Evolutionary conservation across 2,329 filamentous ascomycete species (phyloP).

Genomic region (Incumbomyces delicatus): DNA sequence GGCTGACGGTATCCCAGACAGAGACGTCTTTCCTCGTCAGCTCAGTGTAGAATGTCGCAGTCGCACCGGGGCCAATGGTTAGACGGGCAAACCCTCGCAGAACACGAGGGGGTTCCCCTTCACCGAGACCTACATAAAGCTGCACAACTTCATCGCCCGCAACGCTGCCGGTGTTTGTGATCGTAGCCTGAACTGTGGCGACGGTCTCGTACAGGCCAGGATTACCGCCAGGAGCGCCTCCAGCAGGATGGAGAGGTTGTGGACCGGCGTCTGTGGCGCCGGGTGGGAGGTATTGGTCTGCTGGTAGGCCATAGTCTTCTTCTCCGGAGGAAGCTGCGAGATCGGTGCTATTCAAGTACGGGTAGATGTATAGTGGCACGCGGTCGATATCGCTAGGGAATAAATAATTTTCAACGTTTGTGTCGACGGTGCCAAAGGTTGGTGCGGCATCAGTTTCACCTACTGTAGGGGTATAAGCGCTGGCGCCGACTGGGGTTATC

Average conservation of each 20-base stretch:
- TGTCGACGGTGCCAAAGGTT: constrained; percentile 40
- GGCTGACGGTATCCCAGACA: constrained; percentile 70
- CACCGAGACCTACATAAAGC: constrained; percentile 69
- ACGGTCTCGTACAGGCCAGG: constrained; percentile 43
- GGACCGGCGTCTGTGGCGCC: constrained; percentile 43
- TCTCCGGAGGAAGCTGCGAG: constrained; percentile 43
- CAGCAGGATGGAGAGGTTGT: constrained; percentile 47
- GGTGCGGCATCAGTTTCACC: constrained; percentile 47
- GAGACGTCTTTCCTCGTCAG: constrained; percentile 73
- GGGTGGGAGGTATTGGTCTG: constrained; percentile 41
- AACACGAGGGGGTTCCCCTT: constrained; percentile 55
- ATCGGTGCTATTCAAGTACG: constrained; percentile 53
- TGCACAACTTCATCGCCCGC: constrained; percentile 45
- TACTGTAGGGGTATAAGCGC: constrained; percentile 43
- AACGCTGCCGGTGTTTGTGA: constrained; percentile 43
- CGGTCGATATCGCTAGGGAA: constrained; percentile 45
- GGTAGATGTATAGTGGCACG: constrained; percentile 51
- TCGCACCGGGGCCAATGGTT: constrained; percentile 59
- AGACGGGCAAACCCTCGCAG: constrained; percentile 77
- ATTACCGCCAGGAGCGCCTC: constrained; percentile 52
- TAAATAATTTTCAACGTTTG: constrained; percentile 42
- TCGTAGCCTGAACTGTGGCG: constrained; percentile 38
- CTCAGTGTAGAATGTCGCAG: constrained; percentile 54
- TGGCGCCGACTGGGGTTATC: constrained; percentile 34
- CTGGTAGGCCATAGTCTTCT: constrained; percentile 43